A percentile compares a stretch with the other conserved stretches of the same genome.
Evolutionary conservation across 176 grass and related monocot genomes (phyloP).

Genomic region (Chrysopogon serrulatus): DNA sequence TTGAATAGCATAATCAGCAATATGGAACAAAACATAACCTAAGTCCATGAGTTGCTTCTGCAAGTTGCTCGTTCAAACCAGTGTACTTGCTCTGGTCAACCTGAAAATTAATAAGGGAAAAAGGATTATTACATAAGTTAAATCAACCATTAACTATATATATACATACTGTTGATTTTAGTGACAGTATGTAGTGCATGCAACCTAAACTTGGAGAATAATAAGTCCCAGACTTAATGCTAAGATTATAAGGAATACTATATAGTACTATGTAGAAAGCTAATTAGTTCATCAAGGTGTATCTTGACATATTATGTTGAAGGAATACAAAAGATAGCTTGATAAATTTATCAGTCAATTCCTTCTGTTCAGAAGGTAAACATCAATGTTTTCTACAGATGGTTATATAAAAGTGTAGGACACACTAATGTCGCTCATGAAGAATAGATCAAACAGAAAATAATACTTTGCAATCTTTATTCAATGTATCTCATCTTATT

Average conservation of each 20-base stretch:
- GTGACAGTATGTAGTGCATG: not conserved
- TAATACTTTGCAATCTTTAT: not conserved
- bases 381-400: not conserved
- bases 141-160: not conserved
- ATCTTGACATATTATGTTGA: not conserved
- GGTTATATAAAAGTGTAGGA: not conserved
- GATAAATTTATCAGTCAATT: not conserved
- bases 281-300: not conserved
- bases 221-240: not conserved
- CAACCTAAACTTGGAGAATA: not conserved
- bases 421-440: not conserved
- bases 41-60: slow-evolving; percentile 71
- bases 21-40: slow-evolving; percentile 57
- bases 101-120: slow-evolving; percentile 43
- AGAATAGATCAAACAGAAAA: not conserved
- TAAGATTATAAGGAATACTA: not conserved
- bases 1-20: slow-evolving; percentile 4
- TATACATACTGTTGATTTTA: not conserved
- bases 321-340: not conserved
- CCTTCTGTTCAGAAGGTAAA: not conserved
- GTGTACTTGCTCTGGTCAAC: slow-evolving; percentile 60
- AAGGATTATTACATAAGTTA: not conserved
- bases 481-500: not conserved
- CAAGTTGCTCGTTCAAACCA: slow-evolving; percentile 68
- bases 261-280: not conserved